Percentiles rank a stretch among this genome's conserved stretches.
Conservation (phyloP, 2,329 filamentous ascomycete genomes). For the Aspergillus candidus region DNA sequence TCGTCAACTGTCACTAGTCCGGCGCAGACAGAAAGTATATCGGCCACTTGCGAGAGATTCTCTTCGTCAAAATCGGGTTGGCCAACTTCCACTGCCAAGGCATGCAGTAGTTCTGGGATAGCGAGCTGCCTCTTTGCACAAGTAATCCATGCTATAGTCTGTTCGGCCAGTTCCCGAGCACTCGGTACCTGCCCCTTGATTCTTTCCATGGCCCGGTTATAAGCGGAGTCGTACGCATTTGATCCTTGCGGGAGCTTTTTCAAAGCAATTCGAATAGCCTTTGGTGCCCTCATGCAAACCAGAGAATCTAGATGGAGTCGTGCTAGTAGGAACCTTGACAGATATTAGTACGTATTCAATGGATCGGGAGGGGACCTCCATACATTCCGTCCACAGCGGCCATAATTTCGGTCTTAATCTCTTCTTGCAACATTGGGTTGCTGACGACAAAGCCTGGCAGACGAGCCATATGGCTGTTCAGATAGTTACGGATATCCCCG, state of each 20-base stretch:
- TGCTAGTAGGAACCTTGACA: background rate
- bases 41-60: background rate
- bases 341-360: background rate
- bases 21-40: background rate
- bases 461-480: conserved; percentile 1
- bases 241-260: background rate
- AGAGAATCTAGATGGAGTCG: conserved; percentile 1
- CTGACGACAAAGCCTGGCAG: conserved; percentile 1
- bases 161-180: too few species aligned
- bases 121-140: too few species aligned
- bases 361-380: background rate
- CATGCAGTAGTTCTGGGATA: too few species aligned
- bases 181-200: too few species aligned
- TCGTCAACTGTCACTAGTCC: conserved; percentile 28
- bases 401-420: background rate
- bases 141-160: too few species aligned
- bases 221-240: background rate
- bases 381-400: background rate
- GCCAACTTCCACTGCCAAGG: too few species aligned
- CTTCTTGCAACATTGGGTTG: background rate
- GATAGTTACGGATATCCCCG: conserved; percentile 10
- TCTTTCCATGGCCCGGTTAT: too few species aligned
- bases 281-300: background rate
- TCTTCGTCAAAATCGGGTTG: background rate
- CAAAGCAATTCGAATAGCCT: background rate